Evolutionary conservation across 1,284 basidiomycete species (phyloP).

Genomic region (Peniophora sp.): DNA sequence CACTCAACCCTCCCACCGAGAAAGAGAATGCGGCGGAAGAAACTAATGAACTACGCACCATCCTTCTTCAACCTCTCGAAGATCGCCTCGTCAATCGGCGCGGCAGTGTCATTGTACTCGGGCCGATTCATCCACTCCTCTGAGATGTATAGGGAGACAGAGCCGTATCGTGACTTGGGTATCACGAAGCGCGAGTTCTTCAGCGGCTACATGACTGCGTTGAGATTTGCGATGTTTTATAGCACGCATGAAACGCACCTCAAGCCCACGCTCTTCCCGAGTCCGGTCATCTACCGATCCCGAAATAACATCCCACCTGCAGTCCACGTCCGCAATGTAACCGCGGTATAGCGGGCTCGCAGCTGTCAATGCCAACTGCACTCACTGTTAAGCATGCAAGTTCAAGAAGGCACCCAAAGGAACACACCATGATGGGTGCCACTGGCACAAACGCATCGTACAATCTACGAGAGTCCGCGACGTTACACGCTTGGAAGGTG

Average conservation of each 20-base stretch:
- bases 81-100: slow-evolving; percentile 75
- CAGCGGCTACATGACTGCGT: slow-evolving; percentile 49
- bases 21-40: neutral
- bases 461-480: slow-evolving; percentile 84
- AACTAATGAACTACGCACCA: slow-evolving; percentile 41
- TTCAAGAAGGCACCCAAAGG: no score
- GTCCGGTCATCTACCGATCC: slow-evolving; percentile 97
- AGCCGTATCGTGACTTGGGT: slow-evolving; percentile 96
- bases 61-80: slow-evolving; percentile 64
- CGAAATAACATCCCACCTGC: slow-evolving; percentile 97
- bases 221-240: neutral
- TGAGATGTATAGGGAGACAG: slow-evolving; percentile 92
- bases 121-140: slow-evolving; percentile 81
- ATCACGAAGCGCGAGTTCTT: slow-evolving; percentile 70
- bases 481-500: slow-evolving; percentile 95
- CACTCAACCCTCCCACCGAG: no score
- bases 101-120: slow-evolving; percentile 86
- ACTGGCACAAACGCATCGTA: slow-evolving; percentile 95
- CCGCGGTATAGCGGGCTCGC: slow-evolving; percentile 94
- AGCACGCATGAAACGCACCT: slow-evolving; percentile 33
- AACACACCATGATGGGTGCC: slow-evolving; percentile 83
- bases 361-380: slow-evolving; percentile 86
- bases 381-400: slow-evolving; percentile 1
- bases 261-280: slow-evolving; percentile 85
- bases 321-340: slow-evolving; percentile 93